These are phyloP conservation scores for Boletus subcaerulescens DNA, from an alignment of 768 basidiomycete genomes.

Conservation along the genomic window DNA sequence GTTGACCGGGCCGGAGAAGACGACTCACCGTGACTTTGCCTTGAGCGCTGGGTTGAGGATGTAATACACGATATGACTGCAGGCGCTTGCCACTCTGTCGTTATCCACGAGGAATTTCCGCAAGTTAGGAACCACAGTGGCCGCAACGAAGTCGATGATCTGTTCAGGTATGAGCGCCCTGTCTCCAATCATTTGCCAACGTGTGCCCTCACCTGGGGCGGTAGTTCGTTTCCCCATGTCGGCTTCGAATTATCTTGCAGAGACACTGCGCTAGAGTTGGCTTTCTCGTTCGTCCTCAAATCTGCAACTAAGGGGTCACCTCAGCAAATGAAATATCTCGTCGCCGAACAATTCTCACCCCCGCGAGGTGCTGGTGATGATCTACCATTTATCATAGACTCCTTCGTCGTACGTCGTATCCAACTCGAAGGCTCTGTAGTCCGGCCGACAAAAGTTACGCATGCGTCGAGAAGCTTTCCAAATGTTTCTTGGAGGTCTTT, in stretches of 20 bases:
- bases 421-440: slow-evolving; percentile 75
- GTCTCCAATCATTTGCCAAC: slow-evolving; percentile 13
- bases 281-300: slow-evolving; percentile 59
- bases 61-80: slow-evolving; percentile 82
- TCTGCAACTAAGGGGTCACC: slow-evolving; percentile 30
- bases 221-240: slow-evolving; percentile 27
- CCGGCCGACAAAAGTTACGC: slow-evolving; percentile 68
- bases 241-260: slow-evolving; percentile 32
- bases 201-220: slow-evolving; percentile 24
- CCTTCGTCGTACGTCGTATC: slow-evolving; percentile 69
- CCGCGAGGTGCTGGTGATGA: slow-evolving; percentile 63
- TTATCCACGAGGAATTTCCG: slow-evolving; percentile 79
- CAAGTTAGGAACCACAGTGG: slow-evolving; percentile 66
- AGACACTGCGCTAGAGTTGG: slow-evolving; percentile 42
- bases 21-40: slow-evolving; percentile 62
- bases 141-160: slow-evolving; percentile 72
- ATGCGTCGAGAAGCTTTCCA: slow-evolving; percentile 79
- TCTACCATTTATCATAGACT: slow-evolving; percentile 63
- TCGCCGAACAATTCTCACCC: slow-evolving; percentile 35
- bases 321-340: background rate
- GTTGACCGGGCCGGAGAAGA: background rate
- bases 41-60: slow-evolving; percentile 80
- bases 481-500: slow-evolving; percentile 94
- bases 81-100: slow-evolving; percentile 77
- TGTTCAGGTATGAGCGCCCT: slow-evolving; percentile 30